Evolutionary conservation across 495 filamentous ascomycete species (phyloP).

Genomic region (Daldinia childiae): DNA sequence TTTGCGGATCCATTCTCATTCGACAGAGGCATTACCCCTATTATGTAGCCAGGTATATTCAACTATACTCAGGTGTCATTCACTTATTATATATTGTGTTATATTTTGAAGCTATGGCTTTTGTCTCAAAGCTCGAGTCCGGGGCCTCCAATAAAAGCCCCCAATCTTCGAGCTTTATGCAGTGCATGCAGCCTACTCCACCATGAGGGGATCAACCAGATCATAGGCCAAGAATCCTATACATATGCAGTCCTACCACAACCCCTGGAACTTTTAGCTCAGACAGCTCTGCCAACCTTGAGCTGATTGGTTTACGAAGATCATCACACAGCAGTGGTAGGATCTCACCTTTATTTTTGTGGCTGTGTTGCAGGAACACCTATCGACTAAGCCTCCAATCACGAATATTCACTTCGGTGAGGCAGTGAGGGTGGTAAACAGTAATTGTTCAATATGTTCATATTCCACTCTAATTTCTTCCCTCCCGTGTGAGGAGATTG

Average conservation of each 20-base stretch:
- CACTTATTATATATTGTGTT: not conserved
- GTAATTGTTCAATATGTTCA: not conserved
- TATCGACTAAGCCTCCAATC: not conserved
- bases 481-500: not conserved
- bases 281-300: not conserved
- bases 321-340: not conserved
- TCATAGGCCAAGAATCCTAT: not conserved
- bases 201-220: not conserved
- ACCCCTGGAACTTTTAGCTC: not conserved
- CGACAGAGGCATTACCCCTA: not conserved
- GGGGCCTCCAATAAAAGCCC: not conserved
- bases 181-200: not conserved
- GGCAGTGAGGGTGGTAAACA: not conserved
- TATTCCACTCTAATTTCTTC: not conserved
- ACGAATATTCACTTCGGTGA: not conserved
- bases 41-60: not conserved
- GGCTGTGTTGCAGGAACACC: not conserved
- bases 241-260: not conserved
- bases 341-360: not conserved
- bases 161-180: not conserved
- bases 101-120: not conserved
- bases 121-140: not conserved
- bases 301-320: not conserved
- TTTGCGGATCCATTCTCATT: not conserved
- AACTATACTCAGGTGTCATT: no score